Evolutionary conservation across 2,329 filamentous ascomycete genomes (phyloP), one percentile per base, ranked within the genome.

Genomic region (Gaeumannomyces tritici): DNA sequence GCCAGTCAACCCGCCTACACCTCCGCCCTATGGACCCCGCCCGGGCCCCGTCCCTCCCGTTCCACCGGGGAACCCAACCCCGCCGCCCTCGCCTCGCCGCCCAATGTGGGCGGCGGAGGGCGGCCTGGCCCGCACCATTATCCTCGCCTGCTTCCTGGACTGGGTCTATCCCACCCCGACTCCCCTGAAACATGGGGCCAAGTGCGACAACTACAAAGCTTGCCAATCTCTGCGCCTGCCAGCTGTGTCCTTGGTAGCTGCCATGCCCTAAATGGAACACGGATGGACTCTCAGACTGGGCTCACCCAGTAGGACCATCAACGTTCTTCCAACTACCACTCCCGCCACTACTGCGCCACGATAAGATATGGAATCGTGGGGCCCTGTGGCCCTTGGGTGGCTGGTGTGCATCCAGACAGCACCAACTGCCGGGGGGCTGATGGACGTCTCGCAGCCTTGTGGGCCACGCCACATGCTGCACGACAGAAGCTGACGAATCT

Each of bases 61-160:
- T 29, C 59, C 59, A 21, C 59, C 59, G 18, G 59, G 59, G 28
- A 60, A 60, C 59, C 59, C 59, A 4, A 60, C 59, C 24, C 59
- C 59, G 12, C 59, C 59, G 6, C 59, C 59, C 13, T 60, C 59
- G 27, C 59, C 59, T n/a, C 33, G 59, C 24, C 59, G 59, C 35
- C 8, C 7, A n/a, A 42, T n/a, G 7, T 51, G 18, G 18, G 24
- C 42, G 9, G 42, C 21, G 11, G 18, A 51, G 42, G 42, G 42
- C 42, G 42, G 24, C n/a, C 21, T 51, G 42, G 42, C 11, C 24
- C n/a, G n/a, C n/a, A 24, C 42, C 21, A 51, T 24, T 13, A 3
- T n/a, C 42, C 42, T 51, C 18, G 42, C 42, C 42, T 51, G n/a
- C 21, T n/a, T 51, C 8, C 21, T 51, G 42, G 42, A 51, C 21